Conservation (phyloP, 1,284 basidiomycete genomes). For the Rhizoctonia solani region DNA sequence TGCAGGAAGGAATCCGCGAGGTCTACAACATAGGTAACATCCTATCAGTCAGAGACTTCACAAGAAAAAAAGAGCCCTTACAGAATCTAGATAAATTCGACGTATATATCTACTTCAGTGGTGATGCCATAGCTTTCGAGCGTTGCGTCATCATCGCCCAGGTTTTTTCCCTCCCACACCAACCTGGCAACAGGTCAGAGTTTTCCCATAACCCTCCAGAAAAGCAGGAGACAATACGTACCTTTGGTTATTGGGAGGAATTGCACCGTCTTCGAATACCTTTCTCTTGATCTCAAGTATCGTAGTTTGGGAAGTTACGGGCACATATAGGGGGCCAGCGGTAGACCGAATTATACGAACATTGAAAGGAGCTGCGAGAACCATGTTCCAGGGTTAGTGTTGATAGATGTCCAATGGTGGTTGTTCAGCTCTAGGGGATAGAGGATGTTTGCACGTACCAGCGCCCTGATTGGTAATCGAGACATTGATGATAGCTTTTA, state of each 20-base stretch:
- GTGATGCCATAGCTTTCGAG: slow-evolving; percentile 32
- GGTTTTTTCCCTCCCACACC: slow-evolving; percentile 13
- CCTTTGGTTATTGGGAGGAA: slow-evolving; percentile 22
- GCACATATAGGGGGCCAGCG: slow-evolving; percentile 11
- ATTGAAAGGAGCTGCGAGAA: slow-evolving; percentile 21
- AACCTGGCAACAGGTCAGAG: background rate
- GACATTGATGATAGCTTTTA: background rate
- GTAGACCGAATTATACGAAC: slow-evolving; percentile 20
- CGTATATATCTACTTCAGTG: slow-evolving; percentile 26
- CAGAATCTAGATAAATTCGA: slow-evolving; percentile 10
- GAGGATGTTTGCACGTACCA: slow-evolving; percentile 8
- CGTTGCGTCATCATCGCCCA: slow-evolving; percentile 17
- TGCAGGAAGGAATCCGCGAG: background rate
- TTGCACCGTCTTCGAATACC: slow-evolving; percentile 30
- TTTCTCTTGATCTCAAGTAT: slow-evolving; percentile 30
- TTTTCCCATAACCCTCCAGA: background rate
- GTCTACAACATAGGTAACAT: background rate
- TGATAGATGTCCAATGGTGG: background rate
- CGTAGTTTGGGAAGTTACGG: slow-evolving; percentile 14
- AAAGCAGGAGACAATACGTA: background rate
- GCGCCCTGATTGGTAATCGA: slow-evolving; percentile 5
- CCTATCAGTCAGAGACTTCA: no score
- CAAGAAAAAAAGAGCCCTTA: no score
- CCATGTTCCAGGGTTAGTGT: background rate
- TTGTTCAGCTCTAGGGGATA: background rate